Evolutionary conservation across 2,329 filamentous ascomycete genomes (phyloP), one percentile per base, ranked within the genome.

Genomic region (Herpotrichia juniperi): DNA sequence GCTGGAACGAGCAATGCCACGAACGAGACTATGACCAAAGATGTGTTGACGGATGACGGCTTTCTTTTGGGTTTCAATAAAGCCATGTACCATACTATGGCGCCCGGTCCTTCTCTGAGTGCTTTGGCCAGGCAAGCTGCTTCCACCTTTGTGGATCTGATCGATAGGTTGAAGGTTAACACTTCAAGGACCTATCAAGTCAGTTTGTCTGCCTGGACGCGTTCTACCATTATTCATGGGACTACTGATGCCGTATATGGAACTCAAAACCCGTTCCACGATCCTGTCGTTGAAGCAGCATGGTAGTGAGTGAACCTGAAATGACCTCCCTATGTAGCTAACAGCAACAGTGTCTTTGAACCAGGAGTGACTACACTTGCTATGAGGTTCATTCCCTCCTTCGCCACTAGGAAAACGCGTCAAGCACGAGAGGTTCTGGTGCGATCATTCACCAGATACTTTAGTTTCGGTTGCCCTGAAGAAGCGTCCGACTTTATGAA

Each of bases 211-310:
- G 55, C 31, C 56, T 63, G 39, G 54, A 54, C 24, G 28, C 45
- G 45, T 17, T 40, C 31, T 25, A 48, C 45, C 19, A 62, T 73
- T 28, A 67, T 68, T 0, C 54, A 51, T 1, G 70, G 71, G 5
- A 72, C 66, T 26, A 75, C 73, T 0, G 54, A 66, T 31, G 62
- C 69, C 22, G 65, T 71, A 1, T 77, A 75, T 53, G 74, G 73
- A 9, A 66, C 64, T 1, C 48, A 65, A 50, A 76, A 74, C 53
- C 73, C 72, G 2, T 74, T 62, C 31, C 53, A 66, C 17, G 65
- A 73, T 30, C 57, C 58, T 19, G 51, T 40, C 8, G 55, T 73
- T n/a, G 62, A 58, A 32, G 58, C 68, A 42, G 63, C 64, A 16
- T 73, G 71, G 42, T 73, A 64, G 71, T 75, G 54, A 49, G 46